Evolutionary conservation across 768 basidiomycete genomes (phyloP), one percentile per base, ranked within the genome.

Genomic region (Lanmaoa rubissima): DNA sequence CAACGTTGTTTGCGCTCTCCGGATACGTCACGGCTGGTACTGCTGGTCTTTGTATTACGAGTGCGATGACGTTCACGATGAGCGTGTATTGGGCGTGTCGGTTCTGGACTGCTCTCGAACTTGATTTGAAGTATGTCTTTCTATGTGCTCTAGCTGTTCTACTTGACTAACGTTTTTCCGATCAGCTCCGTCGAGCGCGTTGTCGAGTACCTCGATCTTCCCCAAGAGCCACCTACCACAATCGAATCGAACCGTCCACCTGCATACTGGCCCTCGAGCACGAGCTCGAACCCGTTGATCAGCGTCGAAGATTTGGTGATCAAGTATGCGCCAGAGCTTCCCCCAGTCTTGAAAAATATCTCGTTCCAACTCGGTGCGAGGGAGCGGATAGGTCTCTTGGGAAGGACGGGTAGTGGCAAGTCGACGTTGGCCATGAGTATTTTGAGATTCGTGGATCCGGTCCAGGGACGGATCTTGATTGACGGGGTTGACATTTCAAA

Each of bases 211-310:
- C 83, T 96, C 26, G 83, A 91, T 50, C 79, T 97, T 6, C 92
- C 92, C 0, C 91, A 93, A 69, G 93, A 96, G 67, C 88, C 94
- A 0, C 85, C 91, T 3, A 78, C 86, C 0, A 66, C 88, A 55
- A 87, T 94, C 48, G 87, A 92, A 61, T 79, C 80, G 0, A 82
- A 80, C 54, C 82, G 90, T 8, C 87, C 86, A 1, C 94, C 94
- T 1, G 94, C 94, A 0, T 94, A 94, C 65, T 97, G 94, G 94
- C 94, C 94, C 0, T 92, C 92, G 0, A 84, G 79, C 55, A 77
- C 85, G 17, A 80, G 78, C 48, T 75, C 80, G 9, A 76, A 84
- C 31, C 67, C 78, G 4, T 75, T 95, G 26, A 65, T 97, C 32
- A 71, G 73, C 1, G 89, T 91, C 0, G 86, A 94, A 61, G 81